Conservation (phyloP, 345 rosid species). For the Noccaea bulbosa region DNA sequence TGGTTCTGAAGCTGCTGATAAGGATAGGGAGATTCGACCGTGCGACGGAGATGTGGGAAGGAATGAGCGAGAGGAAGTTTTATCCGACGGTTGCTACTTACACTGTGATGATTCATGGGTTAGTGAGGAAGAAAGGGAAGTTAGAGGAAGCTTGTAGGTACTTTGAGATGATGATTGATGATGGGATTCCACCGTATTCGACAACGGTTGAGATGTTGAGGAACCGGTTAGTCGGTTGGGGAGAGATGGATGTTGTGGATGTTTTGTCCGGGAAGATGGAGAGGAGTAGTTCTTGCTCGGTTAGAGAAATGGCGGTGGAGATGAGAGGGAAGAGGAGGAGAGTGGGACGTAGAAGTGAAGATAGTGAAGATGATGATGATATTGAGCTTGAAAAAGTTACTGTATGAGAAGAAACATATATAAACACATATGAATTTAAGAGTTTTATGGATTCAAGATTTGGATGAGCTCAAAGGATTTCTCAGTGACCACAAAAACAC, state of each 20-base stretch:
- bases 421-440: neutral
- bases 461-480: neutral
- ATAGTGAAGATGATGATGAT: slow-evolving; percentile 41
- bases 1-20: slow-evolving; percentile 72
- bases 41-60: slow-evolving; percentile 72
- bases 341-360: slow-evolving; percentile 45
- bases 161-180: slow-evolving; percentile 94
- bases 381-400: slow-evolving; percentile 24
- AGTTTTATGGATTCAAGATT: neutral
- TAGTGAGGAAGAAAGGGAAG: slow-evolving; percentile 76
- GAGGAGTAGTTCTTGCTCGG: slow-evolving; percentile 61
- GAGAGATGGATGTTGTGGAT: slow-evolving; percentile 63
- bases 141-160: slow-evolving; percentile 80
- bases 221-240: slow-evolving; percentile 61
- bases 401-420: slow-evolving; percentile 25
- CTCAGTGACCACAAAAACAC: no score
- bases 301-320: slow-evolving; percentile 64
- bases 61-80: slow-evolving; percentile 65
- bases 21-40: slow-evolving; percentile 79
- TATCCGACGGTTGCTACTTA: slow-evolving; percentile 80
- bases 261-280: slow-evolving; percentile 80
- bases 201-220: slow-evolving; percentile 77
- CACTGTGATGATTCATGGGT: slow-evolving; percentile 80
- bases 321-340: slow-evolving; percentile 60
- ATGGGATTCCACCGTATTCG: slow-evolving; percentile 81